These are phyloP conservation scores for Echium plantagineum DNA, from an alignment of 257 asterid genomes.

Conservation along the genomic window DNA sequence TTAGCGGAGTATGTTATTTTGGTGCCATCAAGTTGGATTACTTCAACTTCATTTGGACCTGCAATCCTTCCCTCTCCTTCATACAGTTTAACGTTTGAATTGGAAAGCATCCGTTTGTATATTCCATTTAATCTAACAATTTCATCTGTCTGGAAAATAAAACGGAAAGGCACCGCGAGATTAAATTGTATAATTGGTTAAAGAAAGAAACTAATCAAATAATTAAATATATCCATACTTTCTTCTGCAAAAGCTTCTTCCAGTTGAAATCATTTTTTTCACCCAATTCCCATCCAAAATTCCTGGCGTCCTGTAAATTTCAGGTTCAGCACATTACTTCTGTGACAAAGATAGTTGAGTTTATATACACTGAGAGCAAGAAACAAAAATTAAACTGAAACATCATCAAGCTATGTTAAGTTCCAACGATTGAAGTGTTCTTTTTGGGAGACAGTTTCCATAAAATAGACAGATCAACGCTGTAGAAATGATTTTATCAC, in stretches of 20 bases:
- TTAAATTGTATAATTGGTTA: neutral
- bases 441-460: no score
- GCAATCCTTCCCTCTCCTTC: conserved; percentile 96
- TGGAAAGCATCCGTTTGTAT: conserved; percentile 77
- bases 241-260: conserved; percentile 91
- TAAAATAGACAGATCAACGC: no score
- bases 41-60: conserved; percentile 90
- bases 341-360: neutral
- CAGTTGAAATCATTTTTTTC: conserved; percentile 73
- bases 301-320: conserved; percentile 79
- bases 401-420: neutral
- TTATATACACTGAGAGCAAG: neutral
- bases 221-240: conserved; percentile 30
- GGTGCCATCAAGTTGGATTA: conserved; percentile 89
- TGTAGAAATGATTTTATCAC: no score
- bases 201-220: neutral
- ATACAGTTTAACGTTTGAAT: conserved; percentile 81
- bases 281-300: conserved; percentile 87
- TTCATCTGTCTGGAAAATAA: conserved; percentile 66
- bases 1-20: conserved; percentile 79
- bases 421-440: neutral
- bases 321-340: neutral
- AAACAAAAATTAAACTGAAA: neutral
- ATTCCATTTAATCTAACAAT: conserved; percentile 81
- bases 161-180: neutral